phyloP scores from a whole-genome alignment of 306 rosid species.

The Vigna mungo region DNA sequence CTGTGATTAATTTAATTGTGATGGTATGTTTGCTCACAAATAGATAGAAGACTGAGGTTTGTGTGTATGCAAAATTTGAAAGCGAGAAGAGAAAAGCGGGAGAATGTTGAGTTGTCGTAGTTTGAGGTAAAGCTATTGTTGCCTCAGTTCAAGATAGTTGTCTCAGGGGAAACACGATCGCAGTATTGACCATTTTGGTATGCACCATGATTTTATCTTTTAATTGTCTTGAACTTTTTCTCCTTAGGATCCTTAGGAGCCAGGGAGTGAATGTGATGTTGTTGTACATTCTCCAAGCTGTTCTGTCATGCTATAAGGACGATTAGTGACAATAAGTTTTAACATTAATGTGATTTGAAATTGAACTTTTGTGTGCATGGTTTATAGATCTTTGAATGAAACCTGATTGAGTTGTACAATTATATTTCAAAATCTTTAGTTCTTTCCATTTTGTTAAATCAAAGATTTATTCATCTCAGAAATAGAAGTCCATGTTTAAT shows the following conservation, averaged over 20 bases:
- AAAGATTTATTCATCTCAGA: background rate
- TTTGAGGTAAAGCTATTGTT: conserved; percentile 10
- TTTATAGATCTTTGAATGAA: background rate
- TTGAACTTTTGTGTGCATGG: background rate
- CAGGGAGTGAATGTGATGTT: background rate
- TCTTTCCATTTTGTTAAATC: background rate
- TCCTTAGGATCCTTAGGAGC: background rate
- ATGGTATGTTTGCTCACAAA: background rate
- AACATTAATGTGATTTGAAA: background rate
- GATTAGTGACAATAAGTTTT: background rate
- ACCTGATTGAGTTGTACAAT: background rate
- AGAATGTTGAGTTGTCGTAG: background rate
- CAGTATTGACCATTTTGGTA: background rate
- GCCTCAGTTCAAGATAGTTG: background rate
- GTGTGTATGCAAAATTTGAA: background rate
- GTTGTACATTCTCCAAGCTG: background rate
- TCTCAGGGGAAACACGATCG: background rate
- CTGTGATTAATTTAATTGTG: background rate
- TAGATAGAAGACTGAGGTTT: conserved; percentile 3
- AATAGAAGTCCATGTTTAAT: background rate
- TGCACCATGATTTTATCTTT: background rate
- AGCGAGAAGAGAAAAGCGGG: background rate
- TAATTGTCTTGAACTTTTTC: background rate
- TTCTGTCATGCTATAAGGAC: background rate
- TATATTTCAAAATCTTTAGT: background rate